phyloP scores from a whole-genome alignment of 768 basidiomycete genomes.

The Tylopilus sp. region DNA sequence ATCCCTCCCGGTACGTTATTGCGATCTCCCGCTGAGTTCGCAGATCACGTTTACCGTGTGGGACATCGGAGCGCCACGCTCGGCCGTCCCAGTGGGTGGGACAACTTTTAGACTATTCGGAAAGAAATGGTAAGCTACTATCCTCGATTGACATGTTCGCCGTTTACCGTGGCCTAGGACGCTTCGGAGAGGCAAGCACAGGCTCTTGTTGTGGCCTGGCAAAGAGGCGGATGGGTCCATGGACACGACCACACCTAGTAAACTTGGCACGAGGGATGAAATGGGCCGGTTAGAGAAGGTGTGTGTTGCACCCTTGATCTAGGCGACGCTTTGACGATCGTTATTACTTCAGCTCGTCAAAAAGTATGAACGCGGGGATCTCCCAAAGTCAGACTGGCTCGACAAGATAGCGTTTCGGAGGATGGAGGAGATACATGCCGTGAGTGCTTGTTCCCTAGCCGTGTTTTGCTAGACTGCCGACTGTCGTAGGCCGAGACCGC shows the following conservation, averaged over 20 bases:
- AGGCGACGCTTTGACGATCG: background rate
- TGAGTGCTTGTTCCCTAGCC: constrained; percentile 34
- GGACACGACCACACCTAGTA: constrained; percentile 85
- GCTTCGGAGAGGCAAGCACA: constrained; percentile 85
- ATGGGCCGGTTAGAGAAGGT: constrained; percentile 96
- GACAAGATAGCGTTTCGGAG: constrained; percentile 90
- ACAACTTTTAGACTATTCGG: constrained; percentile 89
- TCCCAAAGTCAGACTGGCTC: constrained; percentile 94
- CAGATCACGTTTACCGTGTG: constrained; percentile 94
- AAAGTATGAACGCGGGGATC: constrained; percentile 92
- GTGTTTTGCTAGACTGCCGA: background rate
- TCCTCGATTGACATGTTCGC: background rate
- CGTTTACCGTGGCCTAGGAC: constrained; percentile 51
- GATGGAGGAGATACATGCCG: constrained; percentile 93
- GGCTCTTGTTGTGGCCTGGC: constrained; percentile 79
- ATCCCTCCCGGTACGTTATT: constrained; percentile 86
- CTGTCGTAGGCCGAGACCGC: constrained; percentile 74
- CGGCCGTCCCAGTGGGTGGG: constrained; percentile 83
- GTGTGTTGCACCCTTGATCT: constrained; percentile 2
- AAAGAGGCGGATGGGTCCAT: constrained; percentile 82
- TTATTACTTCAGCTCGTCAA: constrained; percentile 64
- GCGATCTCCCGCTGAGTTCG: constrained; percentile 84
- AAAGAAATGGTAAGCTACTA: constrained; percentile 72
- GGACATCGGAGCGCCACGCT: constrained; percentile 86
- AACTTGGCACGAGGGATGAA: constrained; percentile 76